Percentiles rank a stretch among this genome's conserved stretches.
Conservation (phyloP, 164 flowering plant species). For the Piper betle region DNA sequence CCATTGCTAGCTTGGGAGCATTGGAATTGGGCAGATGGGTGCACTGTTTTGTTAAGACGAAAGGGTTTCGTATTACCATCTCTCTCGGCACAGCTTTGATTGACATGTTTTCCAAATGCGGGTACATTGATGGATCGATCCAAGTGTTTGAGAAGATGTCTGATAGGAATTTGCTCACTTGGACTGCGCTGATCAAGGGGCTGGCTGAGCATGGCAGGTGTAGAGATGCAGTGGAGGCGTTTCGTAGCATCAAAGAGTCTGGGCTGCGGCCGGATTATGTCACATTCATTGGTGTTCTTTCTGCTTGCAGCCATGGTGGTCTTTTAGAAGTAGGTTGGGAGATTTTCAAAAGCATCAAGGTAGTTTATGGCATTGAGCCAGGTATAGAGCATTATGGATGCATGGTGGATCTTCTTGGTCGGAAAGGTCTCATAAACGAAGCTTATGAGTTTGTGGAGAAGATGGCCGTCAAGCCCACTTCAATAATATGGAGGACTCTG, state of each 20-base stretch:
- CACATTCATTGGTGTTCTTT: slow-evolving; percentile 26
- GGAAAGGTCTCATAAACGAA: slow-evolving; percentile 21
- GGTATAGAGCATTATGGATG: slow-evolving; percentile 28
- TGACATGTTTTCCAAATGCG: slow-evolving; percentile 31
- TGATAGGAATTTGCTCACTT: slow-evolving; percentile 18
- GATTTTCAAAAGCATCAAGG: slow-evolving; percentile 25
- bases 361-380: slow-evolving; percentile 19
- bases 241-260: slow-evolving; percentile 13
- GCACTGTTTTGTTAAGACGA: slow-evolving; percentile 13
- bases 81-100: slow-evolving; percentile 23
- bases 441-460: slow-evolving; percentile 16
- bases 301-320: slow-evolving; percentile 29
- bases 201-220: slow-evolving; percentile 30
- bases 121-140: slow-evolving; percentile 24
- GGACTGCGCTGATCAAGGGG: slow-evolving; percentile 25
- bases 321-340: slow-evolving; percentile 25
- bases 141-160: slow-evolving; percentile 18
- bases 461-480: slow-evolving; percentile 20
- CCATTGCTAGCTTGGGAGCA: slow-evolving; percentile 20
- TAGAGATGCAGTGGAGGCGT: slow-evolving; percentile 17
- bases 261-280: slow-evolving; percentile 21
- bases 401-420: slow-evolving; percentile 28
- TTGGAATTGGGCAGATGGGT: slow-evolving; percentile 20
- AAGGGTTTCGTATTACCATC: slow-evolving; percentile 18
- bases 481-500: slow-evolving; percentile 26